Base-by-base conservation (phyloP, 495 filamentous ascomycete species). In the Penicillium ochrochloron region DNA sequence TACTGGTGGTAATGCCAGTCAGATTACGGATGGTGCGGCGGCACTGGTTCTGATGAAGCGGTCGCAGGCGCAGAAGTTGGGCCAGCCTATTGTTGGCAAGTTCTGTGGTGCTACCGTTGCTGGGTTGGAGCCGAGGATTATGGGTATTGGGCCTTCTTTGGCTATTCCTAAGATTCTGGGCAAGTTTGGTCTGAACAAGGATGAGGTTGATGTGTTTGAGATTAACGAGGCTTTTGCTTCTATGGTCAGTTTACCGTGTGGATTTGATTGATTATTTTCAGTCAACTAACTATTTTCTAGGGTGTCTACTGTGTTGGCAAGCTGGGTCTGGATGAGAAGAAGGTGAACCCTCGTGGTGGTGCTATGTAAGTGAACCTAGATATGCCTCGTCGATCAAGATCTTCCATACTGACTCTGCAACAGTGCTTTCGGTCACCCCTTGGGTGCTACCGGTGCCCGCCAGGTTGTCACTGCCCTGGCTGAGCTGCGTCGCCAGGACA, bases 221-320 rank as follows among this genome's bases (percentile, higher is more conserved):
- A 79, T 98, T 70, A 98, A 98, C 76, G 94, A 98, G 84, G 94
- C 94, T 1, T 98, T 98, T 70, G 93, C 94, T 17, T 92, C 89
- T 37, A 98, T 98, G 94, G 94, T 92, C 63, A 29, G 66, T 56
- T 58, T 10, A 7, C 37, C 37, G 37, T 37, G 2, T 11, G 12
- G 23, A 25, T 52, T 9, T 0, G 21, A 33, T 29, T 31, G 14
- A 8, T 15, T 23, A 17, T 17, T 29, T 15, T 53, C 17, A n/a
- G 27, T 12, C 5, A 19, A 53, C 15, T 29, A 3, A 31, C 2
- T 42, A 27, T 4, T 52, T 42, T 57, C 10, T 60, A 80, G 78
- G 79, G 92, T 39, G 92, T 96, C 11, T 98, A 97, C 82, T 96
- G 93, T 80, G 81, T 89, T 29, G 84, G 90, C 64, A 88, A 86